A percentile compares a stretch with the other conserved stretches of the same genome.
These are phyloP conservation scores for Globisporangium takayamanum DNA, from an alignment of 352 stramenopile genomes.

Conservation along the genomic window DNA sequence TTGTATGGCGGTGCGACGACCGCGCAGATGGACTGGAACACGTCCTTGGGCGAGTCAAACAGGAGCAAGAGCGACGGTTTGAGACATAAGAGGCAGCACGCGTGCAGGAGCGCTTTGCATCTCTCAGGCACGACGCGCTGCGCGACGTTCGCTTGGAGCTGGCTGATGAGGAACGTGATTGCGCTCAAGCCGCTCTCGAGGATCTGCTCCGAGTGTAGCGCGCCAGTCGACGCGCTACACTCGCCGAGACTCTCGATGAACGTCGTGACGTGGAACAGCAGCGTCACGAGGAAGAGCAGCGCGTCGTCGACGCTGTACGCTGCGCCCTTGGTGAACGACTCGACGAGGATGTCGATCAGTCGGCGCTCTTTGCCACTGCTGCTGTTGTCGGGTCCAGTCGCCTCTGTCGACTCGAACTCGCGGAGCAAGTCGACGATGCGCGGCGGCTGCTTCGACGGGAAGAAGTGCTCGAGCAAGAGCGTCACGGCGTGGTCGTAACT, in stretches of 20 bases:
- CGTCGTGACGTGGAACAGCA: slow-evolving; percentile 29
- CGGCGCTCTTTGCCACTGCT: slow-evolving; percentile 2
- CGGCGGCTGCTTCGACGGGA: slow-evolving; percentile 33
- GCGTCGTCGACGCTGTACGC: slow-evolving; percentile 25
- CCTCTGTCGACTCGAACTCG: slow-evolving; percentile 36
- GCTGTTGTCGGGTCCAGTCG: background rate
- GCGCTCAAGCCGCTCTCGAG: slow-evolving; percentile 30
- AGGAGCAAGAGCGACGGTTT: slow-evolving; percentile 46
- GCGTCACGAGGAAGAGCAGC: slow-evolving; percentile 31
- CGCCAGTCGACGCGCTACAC: slow-evolving; percentile 11
- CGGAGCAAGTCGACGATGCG: slow-evolving; percentile 49
- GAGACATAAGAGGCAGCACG: slow-evolving; percentile 31
- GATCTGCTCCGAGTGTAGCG: slow-evolving; percentile 21
- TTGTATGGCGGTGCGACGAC: background rate
- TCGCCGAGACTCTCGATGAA: slow-evolving; percentile 26
- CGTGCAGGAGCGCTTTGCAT: slow-evolving; percentile 24
- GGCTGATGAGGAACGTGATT: slow-evolving; percentile 26
- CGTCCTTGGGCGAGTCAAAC: slow-evolving; percentile 44
- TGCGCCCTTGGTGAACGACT: slow-evolving; percentile 30
- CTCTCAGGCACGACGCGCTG: slow-evolving; percentile 8
- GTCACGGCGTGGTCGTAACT: slow-evolving; percentile 36
- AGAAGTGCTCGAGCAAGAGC: slow-evolving; percentile 43
- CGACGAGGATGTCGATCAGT: slow-evolving; percentile 33
- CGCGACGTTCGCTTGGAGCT: slow-evolving; percentile 20
- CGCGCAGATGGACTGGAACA: slow-evolving; percentile 31